These are phyloP conservation scores for Salvia hispanica DNA, from an alignment of 257 asterid genomes.

Conservation along the genomic window DNA sequence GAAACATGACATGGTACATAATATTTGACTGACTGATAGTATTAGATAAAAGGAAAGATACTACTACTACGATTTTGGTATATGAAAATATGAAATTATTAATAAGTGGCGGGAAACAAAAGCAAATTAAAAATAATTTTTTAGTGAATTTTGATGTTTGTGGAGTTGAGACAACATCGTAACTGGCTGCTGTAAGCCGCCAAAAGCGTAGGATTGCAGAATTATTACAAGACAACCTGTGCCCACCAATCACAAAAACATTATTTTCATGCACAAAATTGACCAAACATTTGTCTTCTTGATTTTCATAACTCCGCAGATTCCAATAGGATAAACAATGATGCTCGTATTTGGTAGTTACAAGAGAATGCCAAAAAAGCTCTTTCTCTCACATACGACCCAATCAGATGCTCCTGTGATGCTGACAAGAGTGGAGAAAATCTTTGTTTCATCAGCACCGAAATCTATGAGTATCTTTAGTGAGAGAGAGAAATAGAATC, in stretches of 20 bases:
- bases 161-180: constrained; percentile 7
- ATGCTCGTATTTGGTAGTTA: not conserved
- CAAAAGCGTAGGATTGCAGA: not conserved
- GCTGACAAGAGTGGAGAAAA: constrained; percentile 23
- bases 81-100: too few species aligned
- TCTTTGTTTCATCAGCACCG: constrained; percentile 17
- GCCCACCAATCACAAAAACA: constrained; percentile 26
- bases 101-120: too few species aligned
- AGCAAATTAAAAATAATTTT: not conserved
- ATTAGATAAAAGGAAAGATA: too few species aligned
- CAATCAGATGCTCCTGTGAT: constrained; percentile 21
- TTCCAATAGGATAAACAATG: constrained; percentile 17
- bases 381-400: constrained; percentile 18
- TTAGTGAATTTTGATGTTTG: not conserved
- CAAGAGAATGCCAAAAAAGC: constrained; percentile 10
- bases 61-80: too few species aligned
- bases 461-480: constrained; percentile 3
- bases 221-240: not conserved
- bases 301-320: constrained; percentile 9
- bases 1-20: too few species aligned
- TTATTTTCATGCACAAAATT: not conserved
- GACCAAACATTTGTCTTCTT: constrained; percentile 33
- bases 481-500: not conserved
- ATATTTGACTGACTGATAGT: too few species aligned
- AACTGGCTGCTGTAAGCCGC: not conserved